Evolutionary conservation across 2,329 filamentous ascomycete genomes (phyloP).

Genomic region (Elsinoe ampelina): DNA sequence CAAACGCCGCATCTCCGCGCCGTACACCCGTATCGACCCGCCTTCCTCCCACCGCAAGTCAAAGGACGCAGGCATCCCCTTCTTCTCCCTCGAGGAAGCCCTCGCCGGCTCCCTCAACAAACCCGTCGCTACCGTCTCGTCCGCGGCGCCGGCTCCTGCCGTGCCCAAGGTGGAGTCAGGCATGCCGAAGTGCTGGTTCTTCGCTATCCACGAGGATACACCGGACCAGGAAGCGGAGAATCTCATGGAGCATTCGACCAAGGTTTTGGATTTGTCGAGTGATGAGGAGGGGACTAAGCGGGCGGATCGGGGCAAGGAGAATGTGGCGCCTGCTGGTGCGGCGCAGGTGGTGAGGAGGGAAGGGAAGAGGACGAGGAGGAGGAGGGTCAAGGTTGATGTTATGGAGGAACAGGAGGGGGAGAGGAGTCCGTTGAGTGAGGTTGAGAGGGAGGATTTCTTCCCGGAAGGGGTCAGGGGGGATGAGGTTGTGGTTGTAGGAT

Average conservation of each 20-base stretch:
- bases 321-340: slow-evolving; percentile 64
- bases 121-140: slow-evolving; percentile 29
- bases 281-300: slow-evolving; percentile 62
- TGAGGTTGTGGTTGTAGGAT: slow-evolving; percentile 21
- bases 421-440: slow-evolving; percentile 26
- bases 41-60: slow-evolving; percentile 48
- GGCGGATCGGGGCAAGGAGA: slow-evolving; percentile 74
- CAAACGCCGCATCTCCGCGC: slow-evolving; percentile 53
- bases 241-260: slow-evolving; percentile 82
- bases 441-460: slow-evolving; percentile 29
- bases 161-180: slow-evolving; percentile 47
- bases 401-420: slow-evolving; percentile 28
- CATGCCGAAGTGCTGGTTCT: slow-evolving; percentile 62
- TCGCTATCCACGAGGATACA: slow-evolving; percentile 90
- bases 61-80: slow-evolving; percentile 43
- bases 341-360: slow-evolving; percentile 16
- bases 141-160: slow-evolving; percentile 25
- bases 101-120: slow-evolving; percentile 64
- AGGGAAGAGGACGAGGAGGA: slow-evolving; percentile 23
- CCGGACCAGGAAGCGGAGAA: slow-evolving; percentile 86
- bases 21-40: slow-evolving; percentile 61
- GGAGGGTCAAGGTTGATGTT: slow-evolving; percentile 21
- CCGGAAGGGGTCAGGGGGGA: slow-evolving; percentile 27
- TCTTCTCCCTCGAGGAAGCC: slow-evolving; percentile 75
- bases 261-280: slow-evolving; percentile 77